Conservation (phyloP, 75 land plant genomes). For the Pinus albicaulis region DNA sequence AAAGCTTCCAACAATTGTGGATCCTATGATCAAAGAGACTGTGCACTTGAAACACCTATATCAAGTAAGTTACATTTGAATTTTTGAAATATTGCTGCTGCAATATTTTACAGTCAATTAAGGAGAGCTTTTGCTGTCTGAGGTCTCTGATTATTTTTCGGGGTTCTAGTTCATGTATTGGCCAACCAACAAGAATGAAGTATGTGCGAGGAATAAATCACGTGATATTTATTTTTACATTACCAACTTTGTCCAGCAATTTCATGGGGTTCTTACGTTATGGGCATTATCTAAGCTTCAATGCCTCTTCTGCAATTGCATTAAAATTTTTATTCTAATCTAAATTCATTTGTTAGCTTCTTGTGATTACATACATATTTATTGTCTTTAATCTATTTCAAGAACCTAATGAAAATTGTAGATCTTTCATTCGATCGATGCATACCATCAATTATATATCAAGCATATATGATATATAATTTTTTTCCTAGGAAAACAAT, state of each 20-base stretch:
- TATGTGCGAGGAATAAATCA: too few relatives aligned
- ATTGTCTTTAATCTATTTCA: too few relatives aligned
- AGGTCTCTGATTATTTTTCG: neutral
- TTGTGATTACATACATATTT: too few relatives aligned
- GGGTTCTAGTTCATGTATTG: neutral
- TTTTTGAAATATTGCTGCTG: neutral
- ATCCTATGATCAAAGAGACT: slow-evolving; percentile 27
- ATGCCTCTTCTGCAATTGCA: too few relatives aligned
- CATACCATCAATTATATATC: too few relatives aligned
- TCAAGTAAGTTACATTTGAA: slow-evolving; percentile 21
- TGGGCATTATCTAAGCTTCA: neutral
- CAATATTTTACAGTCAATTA: neutral
- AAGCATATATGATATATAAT: too few relatives aligned
- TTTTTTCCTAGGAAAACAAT: too few relatives aligned
- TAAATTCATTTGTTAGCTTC: too few relatives aligned
- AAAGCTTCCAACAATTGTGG: slow-evolving; percentile 25
- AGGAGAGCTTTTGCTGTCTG: neutral
- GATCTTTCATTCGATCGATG: too few relatives aligned
- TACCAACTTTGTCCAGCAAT: neutral
- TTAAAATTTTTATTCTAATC: too few relatives aligned
- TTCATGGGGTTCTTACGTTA: neutral
- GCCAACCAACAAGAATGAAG: neutral
- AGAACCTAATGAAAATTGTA: too few relatives aligned
- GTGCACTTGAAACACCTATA: slow-evolving; percentile 32
- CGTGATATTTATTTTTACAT: neutral